Percentiles rank a stretch among this genome's conserved stretches.
Evolutionary conservation across 2,329 filamentous ascomycete genomes (phyloP).

Genomic region (Fusarium citri): DNA sequence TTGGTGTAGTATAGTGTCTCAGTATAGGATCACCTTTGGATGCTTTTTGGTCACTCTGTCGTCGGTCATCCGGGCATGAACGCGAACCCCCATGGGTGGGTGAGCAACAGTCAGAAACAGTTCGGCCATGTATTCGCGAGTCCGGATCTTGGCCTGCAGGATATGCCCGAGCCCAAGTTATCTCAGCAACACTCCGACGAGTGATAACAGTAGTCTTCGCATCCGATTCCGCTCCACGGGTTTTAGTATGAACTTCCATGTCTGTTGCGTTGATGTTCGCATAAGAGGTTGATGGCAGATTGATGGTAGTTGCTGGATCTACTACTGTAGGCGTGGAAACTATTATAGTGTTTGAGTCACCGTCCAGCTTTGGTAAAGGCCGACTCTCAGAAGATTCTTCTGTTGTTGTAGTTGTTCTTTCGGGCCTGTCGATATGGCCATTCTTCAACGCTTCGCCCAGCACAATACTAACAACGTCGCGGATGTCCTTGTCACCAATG

Average conservation of each 20-base stretch:
- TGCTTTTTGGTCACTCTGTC: slow-evolving; percentile 21
- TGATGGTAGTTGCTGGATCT: slow-evolving; percentile 52
- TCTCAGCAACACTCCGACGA: slow-evolving; percentile 47
- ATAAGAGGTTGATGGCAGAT: slow-evolving; percentile 49
- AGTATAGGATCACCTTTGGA: slow-evolving; percentile 30
- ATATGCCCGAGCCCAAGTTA: slow-evolving; percentile 45
- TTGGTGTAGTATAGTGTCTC: slow-evolving; percentile 37
- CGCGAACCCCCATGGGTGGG: slow-evolving; percentile 22
- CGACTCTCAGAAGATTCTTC: slow-evolving; percentile 6
- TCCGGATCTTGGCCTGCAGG: slow-evolving; percentile 4
- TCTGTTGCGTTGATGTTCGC: slow-evolving; percentile 40
- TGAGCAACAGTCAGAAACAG: slow-evolving; percentile 40
- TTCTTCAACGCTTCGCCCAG: slow-evolving; percentile 30
- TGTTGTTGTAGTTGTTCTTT: slow-evolving; percentile 17
- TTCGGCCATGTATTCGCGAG: slow-evolving; percentile 15
- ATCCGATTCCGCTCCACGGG: slow-evolving; percentile 29
- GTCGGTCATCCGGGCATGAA: slow-evolving; percentile 23
- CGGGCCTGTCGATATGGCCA: background rate
- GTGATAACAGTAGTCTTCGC: slow-evolving; percentile 48
- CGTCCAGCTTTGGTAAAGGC: slow-evolving; percentile 38
- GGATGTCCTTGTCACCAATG: slow-evolving; percentile 40
- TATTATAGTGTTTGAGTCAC: slow-evolving; percentile 40
- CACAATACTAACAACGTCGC: slow-evolving; percentile 40
- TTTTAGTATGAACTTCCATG: slow-evolving; percentile 39
- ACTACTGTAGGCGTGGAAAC: slow-evolving; percentile 39